Base-by-base conservation (phyloP, 495 filamentous ascomycete species). In the Podospora anserina region DNA sequence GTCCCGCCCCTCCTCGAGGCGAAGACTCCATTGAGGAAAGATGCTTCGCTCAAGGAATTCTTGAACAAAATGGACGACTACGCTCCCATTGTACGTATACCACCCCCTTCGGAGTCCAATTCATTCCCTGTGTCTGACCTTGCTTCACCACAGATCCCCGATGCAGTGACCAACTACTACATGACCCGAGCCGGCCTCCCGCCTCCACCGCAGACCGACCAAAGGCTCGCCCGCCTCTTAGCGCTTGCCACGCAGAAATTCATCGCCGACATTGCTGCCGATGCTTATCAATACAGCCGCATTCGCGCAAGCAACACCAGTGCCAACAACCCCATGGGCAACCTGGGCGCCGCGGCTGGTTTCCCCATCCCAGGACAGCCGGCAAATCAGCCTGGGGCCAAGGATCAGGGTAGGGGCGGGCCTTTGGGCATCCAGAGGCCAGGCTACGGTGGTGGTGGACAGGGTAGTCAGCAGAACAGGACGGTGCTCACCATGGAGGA, bases 401-500 rank as follows among this genome's bases (percentile, higher is more conserved):
- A 82, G 71, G 89, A 83, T 66, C 83, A 82, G 70, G 86, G 71
- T 74, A 85, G 84, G 77, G 85, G 82, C 20, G 86, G 86, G 18
- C 88, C 93, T 68, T 79, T 97, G 23, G 95, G 96, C 5, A 93
- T 94, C 69, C 93, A 95, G 82, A 80, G 95, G 63, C 88, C 96
- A 26, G 96, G 95, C 5, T 98, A 91, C 79, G 95, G 93, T 13
- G 94, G 93, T 72, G 95, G 94, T 69, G 95, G 94, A 0, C 91
- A 91, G 63, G 96, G 93, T 27, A 92, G 94, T 0, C 91, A 90
- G 56, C 92, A 95, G 79, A 95, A 94, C 55, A 86, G 94, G 63
- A 97, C 95, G 49, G 95, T 99, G 70, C 81, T 99, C 67, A 98
- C 96, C 5, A 98, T 99, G 95, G 95, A 99, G 81, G 95, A 99